A percentile compares a stretch with the other conserved stretches of the same genome.
phyloP scores from a whole-genome alignment of 352 stramenopile species.

The Pythium plurisporium region DNA sequence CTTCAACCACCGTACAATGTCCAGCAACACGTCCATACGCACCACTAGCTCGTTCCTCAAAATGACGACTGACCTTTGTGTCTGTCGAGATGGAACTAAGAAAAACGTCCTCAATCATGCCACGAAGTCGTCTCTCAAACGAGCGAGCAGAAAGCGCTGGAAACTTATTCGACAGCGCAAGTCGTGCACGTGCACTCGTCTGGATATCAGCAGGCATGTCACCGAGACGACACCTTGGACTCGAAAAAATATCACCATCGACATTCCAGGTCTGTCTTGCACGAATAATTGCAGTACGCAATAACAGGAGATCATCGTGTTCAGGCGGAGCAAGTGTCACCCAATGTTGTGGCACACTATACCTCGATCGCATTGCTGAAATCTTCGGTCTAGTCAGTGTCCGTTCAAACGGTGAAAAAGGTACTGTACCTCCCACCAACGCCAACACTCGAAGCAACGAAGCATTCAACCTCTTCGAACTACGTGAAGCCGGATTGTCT shows the following conservation, averaged over 20 bases:
- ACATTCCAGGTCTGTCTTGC: not conserved
- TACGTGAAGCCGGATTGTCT: not conserved
- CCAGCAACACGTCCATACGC: conserved; percentile 10
- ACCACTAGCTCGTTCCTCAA: not conserved
- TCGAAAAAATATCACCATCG: not conserved
- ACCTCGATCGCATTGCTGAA: conserved; percentile 17
- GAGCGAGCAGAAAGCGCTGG: conserved; percentile 4
- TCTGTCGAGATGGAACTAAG: not conserved
- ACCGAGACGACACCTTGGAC: not conserved
- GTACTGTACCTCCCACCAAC: conserved; percentile 16
- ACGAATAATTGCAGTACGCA: conserved; percentile 6
- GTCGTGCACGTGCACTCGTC: not conserved
- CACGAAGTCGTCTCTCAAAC: conserved; percentile 5
- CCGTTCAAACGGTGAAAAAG: conserved; percentile 28
- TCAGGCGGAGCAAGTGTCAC: conserved; percentile 22
- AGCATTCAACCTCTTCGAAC: conserved; percentile 12
- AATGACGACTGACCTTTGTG: conserved; percentile 6
- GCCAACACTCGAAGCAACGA: conserved; percentile 17
- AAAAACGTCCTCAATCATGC: not conserved
- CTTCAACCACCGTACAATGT: conserved; percentile 14
- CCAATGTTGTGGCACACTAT: conserved; percentile 20
- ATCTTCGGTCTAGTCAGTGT: conserved; percentile 17
- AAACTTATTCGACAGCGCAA: conserved; percentile 9
- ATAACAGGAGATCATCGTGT: conserved; percentile 19
- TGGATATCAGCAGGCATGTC: conserved; percentile 5